phyloP scores from a whole-genome alignment of 805 yeast genomes.

The Kuraishia cidri region DNA sequence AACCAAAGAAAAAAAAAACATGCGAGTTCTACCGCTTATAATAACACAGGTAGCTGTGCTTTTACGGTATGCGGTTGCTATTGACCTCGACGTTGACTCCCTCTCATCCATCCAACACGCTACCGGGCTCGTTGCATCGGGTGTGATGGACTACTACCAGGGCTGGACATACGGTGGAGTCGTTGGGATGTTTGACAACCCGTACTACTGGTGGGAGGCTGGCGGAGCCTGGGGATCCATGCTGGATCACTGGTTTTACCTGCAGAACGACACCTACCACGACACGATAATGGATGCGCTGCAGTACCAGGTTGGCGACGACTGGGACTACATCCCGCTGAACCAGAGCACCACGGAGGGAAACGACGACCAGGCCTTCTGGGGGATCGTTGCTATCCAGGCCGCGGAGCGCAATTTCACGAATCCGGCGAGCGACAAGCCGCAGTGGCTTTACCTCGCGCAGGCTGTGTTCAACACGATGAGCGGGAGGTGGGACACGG shows the following conservation, averaged over 20 bases:
- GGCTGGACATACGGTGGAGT: constrained; percentile 59
- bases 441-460: constrained; percentile 69
- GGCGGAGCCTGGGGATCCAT: constrained; percentile 70
- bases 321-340: constrained; percentile 65
- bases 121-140: constrained; percentile 52
- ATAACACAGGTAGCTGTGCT: no score
- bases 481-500: constrained; percentile 70
- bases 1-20: no score
- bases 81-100: constrained; percentile 26
- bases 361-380: constrained; percentile 88
- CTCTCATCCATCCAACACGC: constrained; percentile 34
- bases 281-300: constrained; percentile 50
- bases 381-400: constrained; percentile 82
- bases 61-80: constrained; percentile 5
- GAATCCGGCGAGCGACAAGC: constrained; percentile 49
- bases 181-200: constrained; percentile 61
- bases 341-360: constrained; percentile 84
- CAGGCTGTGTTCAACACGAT: constrained; percentile 86
- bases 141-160: constrained; percentile 76
- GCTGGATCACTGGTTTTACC: constrained; percentile 65
- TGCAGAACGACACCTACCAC: constrained; percentile 59
- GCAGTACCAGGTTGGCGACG: constrained; percentile 54
- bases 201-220: constrained; percentile 91
- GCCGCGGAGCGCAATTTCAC: constrained; percentile 82
- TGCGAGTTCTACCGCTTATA: no score